Conservation (phyloP, 2,329 filamentous ascomycete genomes). For the Alternaria hordeiaustralica region DNA sequence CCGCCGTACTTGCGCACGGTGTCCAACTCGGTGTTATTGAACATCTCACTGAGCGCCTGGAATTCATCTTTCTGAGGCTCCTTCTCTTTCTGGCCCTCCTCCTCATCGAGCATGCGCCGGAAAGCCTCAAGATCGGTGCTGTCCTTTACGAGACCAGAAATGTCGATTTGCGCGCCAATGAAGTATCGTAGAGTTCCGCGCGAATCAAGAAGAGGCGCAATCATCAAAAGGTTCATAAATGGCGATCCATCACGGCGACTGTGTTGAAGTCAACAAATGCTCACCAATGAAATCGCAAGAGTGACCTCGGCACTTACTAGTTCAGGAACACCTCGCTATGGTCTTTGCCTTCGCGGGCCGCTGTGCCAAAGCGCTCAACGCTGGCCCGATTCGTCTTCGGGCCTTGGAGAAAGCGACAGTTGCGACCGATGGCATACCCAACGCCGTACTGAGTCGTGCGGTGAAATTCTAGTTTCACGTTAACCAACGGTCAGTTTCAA, state of each 20-base stretch:
- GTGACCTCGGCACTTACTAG: conserved; percentile 59
- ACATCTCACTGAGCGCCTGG: conserved; percentile 70
- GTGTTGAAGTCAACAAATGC: not conserved
- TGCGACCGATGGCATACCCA: conserved; percentile 74
- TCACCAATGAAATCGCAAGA: conserved; percentile 1
- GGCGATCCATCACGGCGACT: conserved; percentile 76
- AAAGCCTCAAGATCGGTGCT: conserved; percentile 70
- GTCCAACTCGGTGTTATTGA: conserved; percentile 71
- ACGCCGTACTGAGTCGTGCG: conserved; percentile 77
- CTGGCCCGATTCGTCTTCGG: conserved; percentile 71
- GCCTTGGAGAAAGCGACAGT: conserved; percentile 80
- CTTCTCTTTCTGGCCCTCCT: conserved; percentile 37
- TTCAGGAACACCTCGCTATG: conserved; percentile 78
- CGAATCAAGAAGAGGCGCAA: conserved; percentile 73
- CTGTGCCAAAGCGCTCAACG: conserved; percentile 66
- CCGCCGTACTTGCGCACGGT: conserved; percentile 69
- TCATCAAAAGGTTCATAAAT: conserved; percentile 79
- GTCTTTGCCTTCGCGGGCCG: conserved; percentile 68
- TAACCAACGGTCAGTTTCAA: not conserved
- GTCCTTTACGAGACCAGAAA: conserved; percentile 72
- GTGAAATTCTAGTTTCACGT: conserved; percentile 67
- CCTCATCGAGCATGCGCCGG: conserved; percentile 53
- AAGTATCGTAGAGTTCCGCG: conserved; percentile 71
- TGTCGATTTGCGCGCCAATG: conserved; percentile 75
- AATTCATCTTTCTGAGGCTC: conserved; percentile 65